Evolutionary conservation across 148 eudicot species (phyloP), one percentile per base, ranked within the genome.

Genomic region (Rhododendron vialii): DNA sequence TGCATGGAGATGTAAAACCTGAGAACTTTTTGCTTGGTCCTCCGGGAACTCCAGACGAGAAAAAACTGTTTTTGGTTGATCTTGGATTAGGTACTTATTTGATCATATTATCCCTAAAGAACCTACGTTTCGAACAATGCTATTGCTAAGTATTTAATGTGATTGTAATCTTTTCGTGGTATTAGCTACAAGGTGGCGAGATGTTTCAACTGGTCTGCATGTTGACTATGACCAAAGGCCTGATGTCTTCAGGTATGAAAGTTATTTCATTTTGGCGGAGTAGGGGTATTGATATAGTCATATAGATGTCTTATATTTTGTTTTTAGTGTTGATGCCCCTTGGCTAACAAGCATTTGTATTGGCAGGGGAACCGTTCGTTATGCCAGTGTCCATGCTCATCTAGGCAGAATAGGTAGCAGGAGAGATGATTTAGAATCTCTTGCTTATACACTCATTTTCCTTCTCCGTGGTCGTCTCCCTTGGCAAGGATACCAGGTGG

Each of bases 361-460:
- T 53, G 77, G 82, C 88, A 95, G 98, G 90, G 98, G 98, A 84
- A 95, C 98, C 7, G 95, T 95, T 59, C 95, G 98, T 14, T 95
- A 95, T 87, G 98, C 98, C 43, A 94, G 98, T 89, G 98, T 92
- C 22, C 95, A 95, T 94, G 98, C 98, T 87, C 98, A 95, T 87
- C 90, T 95, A 81, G 98, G 98, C 53, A 93, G 98, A 89, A 92
- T 90, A 30, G 92, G 91, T 81, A 94, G 95, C 79, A 88, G 98
- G 90, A 89, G 98, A 89, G 98, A 95, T 92, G 98, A 95, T 88
- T 87, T 95, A 83, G 98, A 95, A 88, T 95, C 98, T 84, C 94
- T 95, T 86, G 98, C 98, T 83, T 95, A 95, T 82, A 95, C 98
- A 0, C 98, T 95, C 35, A 78, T 95, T 84, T 94, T 95, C 86